These are phyloP conservation scores for Hylodesmum podocarpum DNA, from an alignment of 306 rosid species.

Conservation along the genomic window DNA sequence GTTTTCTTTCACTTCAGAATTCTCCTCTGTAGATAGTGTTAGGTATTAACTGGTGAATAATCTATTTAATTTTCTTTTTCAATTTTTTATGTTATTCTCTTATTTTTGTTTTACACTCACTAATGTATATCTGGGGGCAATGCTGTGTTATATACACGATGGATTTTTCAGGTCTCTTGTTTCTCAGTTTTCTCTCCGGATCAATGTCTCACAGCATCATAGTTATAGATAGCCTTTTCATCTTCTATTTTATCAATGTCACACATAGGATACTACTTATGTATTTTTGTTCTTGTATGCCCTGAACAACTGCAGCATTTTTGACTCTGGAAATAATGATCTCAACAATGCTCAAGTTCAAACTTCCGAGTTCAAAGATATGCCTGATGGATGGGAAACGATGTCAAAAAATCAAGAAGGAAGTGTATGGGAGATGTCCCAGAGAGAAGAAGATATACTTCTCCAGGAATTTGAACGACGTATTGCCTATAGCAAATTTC, in stretches of 20 bases:
- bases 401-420: conserved; percentile 68
- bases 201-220: background rate
- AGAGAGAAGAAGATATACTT: conserved; percentile 92
- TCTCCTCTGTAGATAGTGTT: background rate
- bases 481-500: conserved; percentile 89
- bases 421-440: conserved; percentile 94
- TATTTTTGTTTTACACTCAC: background rate
- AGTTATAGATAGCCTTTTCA: background rate
- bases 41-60: background rate
- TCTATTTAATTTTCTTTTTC: background rate
- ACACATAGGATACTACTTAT: conserved; percentile 14
- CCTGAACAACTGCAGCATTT: conserved; percentile 60
- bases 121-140: background rate
- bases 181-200: background rate
- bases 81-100: background rate
- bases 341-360: conserved; percentile 52
- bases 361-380: conserved; percentile 66
- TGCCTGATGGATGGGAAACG: conserved; percentile 99
- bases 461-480: conserved; percentile 95
- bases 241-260: background rate
- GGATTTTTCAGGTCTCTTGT: background rate
- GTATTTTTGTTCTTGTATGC: conserved; percentile 7
- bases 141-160: background rate
- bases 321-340: conserved; percentile 60
- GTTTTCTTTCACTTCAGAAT: conserved; percentile 7